Conservation (phyloP, 208 protist species). For the Leptomonas seymouri region DNA sequence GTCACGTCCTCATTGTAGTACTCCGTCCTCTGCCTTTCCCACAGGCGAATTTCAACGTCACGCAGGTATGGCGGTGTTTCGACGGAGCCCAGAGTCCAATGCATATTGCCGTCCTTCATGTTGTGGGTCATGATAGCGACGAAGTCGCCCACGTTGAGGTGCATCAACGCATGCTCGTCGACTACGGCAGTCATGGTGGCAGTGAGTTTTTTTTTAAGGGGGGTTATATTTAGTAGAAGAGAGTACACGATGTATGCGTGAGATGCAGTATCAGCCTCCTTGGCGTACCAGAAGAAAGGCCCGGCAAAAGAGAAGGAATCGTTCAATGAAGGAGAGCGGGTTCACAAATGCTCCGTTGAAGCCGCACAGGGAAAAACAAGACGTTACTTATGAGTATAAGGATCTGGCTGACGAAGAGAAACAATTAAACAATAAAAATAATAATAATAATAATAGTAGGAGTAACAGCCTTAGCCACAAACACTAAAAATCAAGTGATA, state of each 20-base stretch:
- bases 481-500: too few species aligned
- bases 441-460: too few species aligned
- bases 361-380: constrained; percentile 11
- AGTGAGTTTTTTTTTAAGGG: neutral
- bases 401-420: too few species aligned
- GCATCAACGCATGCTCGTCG: constrained; percentile 39
- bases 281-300: neutral
- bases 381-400: too few species aligned
- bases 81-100: constrained; percentile 83
- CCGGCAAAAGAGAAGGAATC: neutral
- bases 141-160: constrained; percentile 76
- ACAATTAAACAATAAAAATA: constrained; percentile 16
- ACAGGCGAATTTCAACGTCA: constrained; percentile 78
- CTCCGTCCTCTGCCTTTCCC: constrained; percentile 59
- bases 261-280: neutral
- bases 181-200: constrained; percentile 21
- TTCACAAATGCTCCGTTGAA: neutral
- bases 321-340: neutral
- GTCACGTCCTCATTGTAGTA: constrained; percentile 49
- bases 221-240: too few species aligned
- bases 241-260: neutral
- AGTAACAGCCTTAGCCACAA: too few species aligned
- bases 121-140: constrained; percentile 68
- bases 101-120: constrained; percentile 53
- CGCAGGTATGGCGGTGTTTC: constrained; percentile 67